phyloP scores from a whole-genome alignment of 768 basidiomycete species.

The Termitomyces heimii region DNA sequence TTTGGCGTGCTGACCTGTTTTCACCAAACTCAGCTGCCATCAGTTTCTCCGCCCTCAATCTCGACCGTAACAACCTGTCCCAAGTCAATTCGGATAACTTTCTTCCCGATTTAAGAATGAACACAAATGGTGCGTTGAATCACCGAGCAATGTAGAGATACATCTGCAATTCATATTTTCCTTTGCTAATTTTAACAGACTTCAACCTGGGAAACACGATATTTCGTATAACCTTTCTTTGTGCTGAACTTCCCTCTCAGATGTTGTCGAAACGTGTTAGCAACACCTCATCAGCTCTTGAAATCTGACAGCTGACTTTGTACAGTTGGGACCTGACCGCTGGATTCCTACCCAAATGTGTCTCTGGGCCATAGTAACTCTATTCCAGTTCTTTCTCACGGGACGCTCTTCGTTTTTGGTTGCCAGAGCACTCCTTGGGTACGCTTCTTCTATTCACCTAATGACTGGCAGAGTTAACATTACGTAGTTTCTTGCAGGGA shows the following conservation, averaged over 20 bases:
- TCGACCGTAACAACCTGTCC: conserved; percentile 47
- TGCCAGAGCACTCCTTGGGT: conserved; percentile 44
- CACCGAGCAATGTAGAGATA: neutral
- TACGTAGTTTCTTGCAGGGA: conserved; percentile 35
- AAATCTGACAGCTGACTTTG: neutral
- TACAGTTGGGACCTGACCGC: conserved; percentile 52
- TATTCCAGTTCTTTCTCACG: conserved; percentile 49
- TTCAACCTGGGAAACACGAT: conserved; percentile 53
- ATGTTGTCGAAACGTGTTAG: conserved; percentile 52
- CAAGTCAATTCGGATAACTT: conserved; percentile 58
- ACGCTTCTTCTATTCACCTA: neutral
- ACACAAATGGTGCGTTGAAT: conserved; percentile 32
- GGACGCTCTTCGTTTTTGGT: conserved; percentile 46
- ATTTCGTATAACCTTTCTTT: conserved; percentile 44
- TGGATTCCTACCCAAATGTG: conserved; percentile 61
- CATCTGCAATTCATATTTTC: neutral
- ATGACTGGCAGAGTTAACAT: neutral
- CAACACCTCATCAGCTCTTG: neutral
- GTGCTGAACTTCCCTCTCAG: conserved; percentile 58
- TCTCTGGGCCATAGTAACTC: conserved; percentile 46
- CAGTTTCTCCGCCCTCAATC: conserved; percentile 50
- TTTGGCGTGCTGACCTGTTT: neutral
- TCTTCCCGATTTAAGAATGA: conserved; percentile 48
- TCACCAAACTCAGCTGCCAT: conserved; percentile 29
- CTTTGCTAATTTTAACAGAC: conserved; percentile 24